Evolutionary conservation across 768 basidiomycete species (phyloP).

Genomic region (Lentinula edodes): DNA sequence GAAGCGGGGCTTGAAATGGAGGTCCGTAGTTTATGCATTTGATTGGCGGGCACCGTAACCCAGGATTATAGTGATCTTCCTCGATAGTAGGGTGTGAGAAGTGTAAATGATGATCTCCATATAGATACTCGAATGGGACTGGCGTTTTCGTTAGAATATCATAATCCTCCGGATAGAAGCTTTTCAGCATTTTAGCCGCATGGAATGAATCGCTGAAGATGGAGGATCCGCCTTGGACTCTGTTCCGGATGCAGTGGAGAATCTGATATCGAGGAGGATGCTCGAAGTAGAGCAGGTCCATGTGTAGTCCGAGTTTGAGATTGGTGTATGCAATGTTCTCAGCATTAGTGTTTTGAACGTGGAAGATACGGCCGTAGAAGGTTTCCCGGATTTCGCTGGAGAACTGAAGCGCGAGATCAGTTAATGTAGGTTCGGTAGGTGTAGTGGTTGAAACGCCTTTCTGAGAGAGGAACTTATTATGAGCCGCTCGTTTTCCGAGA

Average conservation of each 20-base stretch:
- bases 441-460: slow-evolving; percentile 64
- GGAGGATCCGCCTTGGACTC: slow-evolving; percentile 77
- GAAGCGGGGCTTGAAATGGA: slow-evolving; percentile 80
- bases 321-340: slow-evolving; percentile 95
- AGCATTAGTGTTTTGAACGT: slow-evolving; percentile 75
- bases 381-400: slow-evolving; percentile 71
- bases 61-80: slow-evolving; percentile 17
- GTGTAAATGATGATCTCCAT: slow-evolving; percentile 82
- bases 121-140: slow-evolving; percentile 89
- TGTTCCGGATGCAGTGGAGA: slow-evolving; percentile 85
- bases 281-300: slow-evolving; percentile 93
- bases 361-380: slow-evolving; percentile 88
- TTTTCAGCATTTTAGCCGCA: slow-evolving; percentile 51
- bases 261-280: slow-evolving; percentile 90
- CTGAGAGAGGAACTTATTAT: slow-evolving; percentile 2
- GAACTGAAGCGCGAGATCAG: slow-evolving; percentile 58
- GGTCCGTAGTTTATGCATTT: slow-evolving; percentile 86
- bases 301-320: slow-evolving; percentile 81
- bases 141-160: slow-evolving; percentile 51
- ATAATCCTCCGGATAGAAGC: slow-evolving; percentile 46
- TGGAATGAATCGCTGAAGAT: slow-evolving; percentile 81
- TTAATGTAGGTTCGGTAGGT: slow-evolving; percentile 60
- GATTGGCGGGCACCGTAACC: slow-evolving; percentile 28
- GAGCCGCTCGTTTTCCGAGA: not conserved
- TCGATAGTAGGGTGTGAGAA: slow-evolving; percentile 72